Conservation (phyloP, 345 rosid species). For the Bruguiera parviflora region DNA sequence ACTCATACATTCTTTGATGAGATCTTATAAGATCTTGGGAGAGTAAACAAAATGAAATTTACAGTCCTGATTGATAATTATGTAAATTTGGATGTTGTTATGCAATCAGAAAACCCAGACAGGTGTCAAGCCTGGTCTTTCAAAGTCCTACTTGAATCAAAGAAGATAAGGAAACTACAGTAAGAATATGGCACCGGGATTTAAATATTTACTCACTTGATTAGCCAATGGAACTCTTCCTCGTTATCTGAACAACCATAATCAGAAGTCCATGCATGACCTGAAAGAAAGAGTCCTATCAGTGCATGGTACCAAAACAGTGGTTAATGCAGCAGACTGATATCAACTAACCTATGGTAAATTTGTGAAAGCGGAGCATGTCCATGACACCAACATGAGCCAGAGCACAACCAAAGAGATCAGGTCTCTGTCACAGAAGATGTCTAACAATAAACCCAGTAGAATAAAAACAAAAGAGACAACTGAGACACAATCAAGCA, state of each 20-base stretch:
- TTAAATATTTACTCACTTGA: conserved; percentile 50
- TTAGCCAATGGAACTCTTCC: conserved; percentile 87
- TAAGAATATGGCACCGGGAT: background rate
- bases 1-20: too few species aligned
- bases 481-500: conserved; percentile 8
- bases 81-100: too few species aligned
- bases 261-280: conserved; percentile 96
- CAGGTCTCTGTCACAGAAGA: conserved; percentile 66
- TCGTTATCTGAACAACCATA: conserved; percentile 82
- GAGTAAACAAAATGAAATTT: too few species aligned
- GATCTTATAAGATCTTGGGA: too few species aligned
- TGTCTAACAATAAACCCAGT: background rate
- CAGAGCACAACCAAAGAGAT: conserved; percentile 95
- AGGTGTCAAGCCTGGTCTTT: too few species aligned
- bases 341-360: conserved; percentile 66
- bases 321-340: background rate
- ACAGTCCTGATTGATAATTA: too few species aligned
- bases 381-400: conserved; percentile 99
- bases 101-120: too few species aligned
- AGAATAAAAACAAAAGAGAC: background rate
- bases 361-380: conserved; percentile 93
- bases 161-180: background rate
- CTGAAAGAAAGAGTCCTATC: conserved; percentile 27
- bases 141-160: too few species aligned
- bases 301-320: conserved; percentile 8